Evolutionary conservation across 371 early-diverging fungal species (phyloP), one percentile per base, ranked within the genome.

Genomic region (Mortierella sp.): DNA sequence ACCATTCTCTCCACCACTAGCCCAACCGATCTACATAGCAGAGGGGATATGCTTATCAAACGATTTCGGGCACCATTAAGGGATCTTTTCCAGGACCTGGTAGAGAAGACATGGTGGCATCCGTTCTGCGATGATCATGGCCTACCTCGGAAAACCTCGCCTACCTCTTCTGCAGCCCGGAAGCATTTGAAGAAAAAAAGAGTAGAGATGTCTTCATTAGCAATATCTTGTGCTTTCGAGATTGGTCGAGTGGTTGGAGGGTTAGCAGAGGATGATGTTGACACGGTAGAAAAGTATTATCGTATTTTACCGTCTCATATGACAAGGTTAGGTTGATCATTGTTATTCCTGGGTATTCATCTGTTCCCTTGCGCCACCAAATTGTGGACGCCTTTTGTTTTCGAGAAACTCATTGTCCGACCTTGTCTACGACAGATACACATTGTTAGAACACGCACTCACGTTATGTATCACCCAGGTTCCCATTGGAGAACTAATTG

Each of bases 61-160:
- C 64, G 72, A 23, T 77, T 68, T 50, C 68, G 55, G 1, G 11
- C 57, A 12, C 69, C 79, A 19, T 66, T 77, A 14, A 46, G 30
- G 3, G 62, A 65, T 15, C 68, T 56, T 5, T 72, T 69, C 45
- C 68, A 63, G 52, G 79, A 77, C 6, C 52, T 63, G 1, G 45
- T 77, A 46, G 69, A 77, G 14, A 77, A 72, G 57, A 37, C 66
- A 19, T 77, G 79, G 79, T 77, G 79, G 79, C 79, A 62, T 1
- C 79, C 79, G 1, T 69, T 68, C 19, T 77, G 79, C 29, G 79
- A 77, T 26, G 58, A 77, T 56, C 48, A 77, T 28, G 63, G 62
- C 25, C 55, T 77, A 0, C 79, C 79, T 7, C 45, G 58, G 47
- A 69, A 65, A 52, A 48, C 68, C 7, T 29, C 64, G 12, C 62